Percentiles rank a stretch among this genome's conserved stretches.
Evolutionary conservation across 2,329 filamentous ascomycete species (phyloP).

Genomic region (Cordyceps cicadae): DNA sequence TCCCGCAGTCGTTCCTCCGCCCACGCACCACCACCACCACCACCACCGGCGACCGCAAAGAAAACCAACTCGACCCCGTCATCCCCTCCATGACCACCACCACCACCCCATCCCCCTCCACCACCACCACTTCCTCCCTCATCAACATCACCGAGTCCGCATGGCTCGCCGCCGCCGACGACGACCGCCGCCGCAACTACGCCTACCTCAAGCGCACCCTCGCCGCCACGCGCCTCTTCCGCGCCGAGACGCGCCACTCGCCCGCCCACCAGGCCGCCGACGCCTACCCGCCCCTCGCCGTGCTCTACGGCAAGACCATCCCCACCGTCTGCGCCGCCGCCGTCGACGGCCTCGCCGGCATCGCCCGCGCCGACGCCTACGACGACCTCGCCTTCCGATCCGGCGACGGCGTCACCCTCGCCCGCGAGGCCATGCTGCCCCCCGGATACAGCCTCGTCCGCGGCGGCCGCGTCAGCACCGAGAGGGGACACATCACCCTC

Average conservation of each 20-base stretch:
- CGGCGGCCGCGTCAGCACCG: conserved; percentile 68
- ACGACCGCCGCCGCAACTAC: conserved; percentile 28
- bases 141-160: conserved; percentile 11
- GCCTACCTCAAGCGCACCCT: conserved; percentile 71
- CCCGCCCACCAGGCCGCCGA: conserved; percentile 55
- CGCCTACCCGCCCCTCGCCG: conserved; percentile 68
- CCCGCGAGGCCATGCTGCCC: conserved; percentile 77
- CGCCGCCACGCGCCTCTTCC: conserved; percentile 63
- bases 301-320: conserved; percentile 79
- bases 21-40: conserved; percentile 35
- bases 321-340: conserved; percentile 79
- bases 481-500: conserved; percentile 80
- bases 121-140: neutral
- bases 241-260: conserved; percentile 59
- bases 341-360: conserved; percentile 64
- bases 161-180: conserved; percentile 17
- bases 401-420: conserved; percentile 83
- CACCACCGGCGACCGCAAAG: conserved; percentile 34
- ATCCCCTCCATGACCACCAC: conserved; percentile 19
- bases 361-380: conserved; percentile 69
- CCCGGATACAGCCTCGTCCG: conserved; percentile 66
- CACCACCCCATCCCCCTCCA: neutral
- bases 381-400: conserved; percentile 80
- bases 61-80: conserved; percentile 25
- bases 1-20: conserved; percentile 35